Conservation (phyloP, 164 flowering plant species). For the grape (Vitis vinifera) region ASM3070453v1 NC_081823.1:12315501-12316000, state of each 20-base stretch:
- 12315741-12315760: slow-evolving; percentile 41
- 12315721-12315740: slow-evolving; percentile 34
- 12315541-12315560: slow-evolving; percentile 45
- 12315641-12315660: slow-evolving; percentile 1
- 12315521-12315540: slow-evolving; percentile 31
- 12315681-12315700: slow-evolving; percentile 23
- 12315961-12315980: too few relatives aligned
- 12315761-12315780: slow-evolving; percentile 39
- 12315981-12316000: too few relatives aligned
- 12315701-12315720: slow-evolving; percentile 42
- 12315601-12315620: slow-evolving; percentile 39
- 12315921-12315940: too few relatives aligned
- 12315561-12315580: slow-evolving; percentile 34
- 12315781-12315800: slow-evolving; percentile 27
- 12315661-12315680: background rate
- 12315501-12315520: slow-evolving; percentile 41
- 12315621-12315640: slow-evolving; percentile 12
- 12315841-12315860: slow-evolving; percentile 28
- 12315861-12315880: too few relatives aligned
- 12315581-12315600: slow-evolving; percentile 24
- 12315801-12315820: slow-evolving; percentile 22
- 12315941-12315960: too few relatives aligned
- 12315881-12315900: too few relatives aligned
- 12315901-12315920: too few relatives aligned
- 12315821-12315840: slow-evolving; percentile 34